Evolutionary conservation across 257 asterid genomes (phyloP).

Genomic region (Thymus quinquecostatus): DNA sequence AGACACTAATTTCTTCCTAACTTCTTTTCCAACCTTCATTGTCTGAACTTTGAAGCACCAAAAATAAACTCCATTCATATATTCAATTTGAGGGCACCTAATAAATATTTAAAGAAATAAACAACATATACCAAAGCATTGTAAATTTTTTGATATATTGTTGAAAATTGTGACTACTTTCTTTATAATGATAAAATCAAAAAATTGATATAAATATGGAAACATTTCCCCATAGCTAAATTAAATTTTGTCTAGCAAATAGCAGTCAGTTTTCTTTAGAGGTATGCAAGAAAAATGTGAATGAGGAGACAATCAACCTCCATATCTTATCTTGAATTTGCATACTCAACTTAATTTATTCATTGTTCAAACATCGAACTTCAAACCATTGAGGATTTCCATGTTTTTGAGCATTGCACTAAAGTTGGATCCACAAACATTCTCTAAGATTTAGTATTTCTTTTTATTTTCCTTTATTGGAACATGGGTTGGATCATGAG

Average conservation of each 20-base stretch:
- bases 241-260: slow-evolving; percentile 35
- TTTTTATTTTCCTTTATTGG: not conserved
- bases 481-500: not conserved
- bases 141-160: slow-evolving; percentile 19
- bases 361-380: slow-evolving; percentile 10
- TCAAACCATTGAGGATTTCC: slow-evolving; percentile 35
- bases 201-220: not conserved
- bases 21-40: not conserved
- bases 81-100: no score
- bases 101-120: no score
- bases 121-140: not conserved
- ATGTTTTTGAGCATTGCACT: slow-evolving; percentile 44
- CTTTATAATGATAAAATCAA: not conserved
- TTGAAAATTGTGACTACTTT: slow-evolving; percentile 35
- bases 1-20: not conserved
- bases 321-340: slow-evolving; percentile 30
- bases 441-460: not conserved
- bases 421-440: slow-evolving; percentile 38
- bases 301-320: slow-evolving; percentile 43
- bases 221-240: slow-evolving; percentile 33
- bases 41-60: not conserved
- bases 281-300: slow-evolving; percentile 7
- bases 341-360: not conserved
- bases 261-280: slow-evolving; percentile 32
- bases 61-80: no score